Conservation (phyloP, 768 basidiomycete genomes). For the Mycena latifolia region DNA sequence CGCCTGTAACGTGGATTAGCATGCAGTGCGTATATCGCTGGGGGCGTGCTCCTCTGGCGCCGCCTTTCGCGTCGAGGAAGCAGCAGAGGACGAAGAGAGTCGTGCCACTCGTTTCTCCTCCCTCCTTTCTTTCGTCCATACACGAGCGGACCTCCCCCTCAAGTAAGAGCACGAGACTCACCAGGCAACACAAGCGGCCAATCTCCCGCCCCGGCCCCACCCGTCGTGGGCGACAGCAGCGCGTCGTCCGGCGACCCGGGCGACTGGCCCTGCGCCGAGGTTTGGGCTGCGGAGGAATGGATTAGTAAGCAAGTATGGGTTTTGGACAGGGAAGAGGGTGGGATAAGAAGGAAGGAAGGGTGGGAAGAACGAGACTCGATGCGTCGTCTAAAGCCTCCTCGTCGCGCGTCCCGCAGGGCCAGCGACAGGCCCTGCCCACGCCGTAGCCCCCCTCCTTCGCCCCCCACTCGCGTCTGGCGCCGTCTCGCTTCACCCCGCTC, state of each 20-base stretch:
- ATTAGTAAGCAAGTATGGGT: background rate
- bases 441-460: too few species aligned
- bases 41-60: too few species aligned
- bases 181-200: slow-evolving; percentile 34
- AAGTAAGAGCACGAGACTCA: slow-evolving; percentile 4
- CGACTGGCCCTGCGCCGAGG: slow-evolving; percentile 23
- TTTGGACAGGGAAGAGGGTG: background rate
- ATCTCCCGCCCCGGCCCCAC: slow-evolving; percentile 18
- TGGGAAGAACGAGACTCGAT: background rate
- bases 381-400: too few species aligned
- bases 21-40: background rate
- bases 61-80: too few species aligned
- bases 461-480: too few species aligned
- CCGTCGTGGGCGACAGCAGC: slow-evolving; percentile 22
- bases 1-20: slow-evolving; percentile 6
- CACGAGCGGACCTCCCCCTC: too few species aligned
- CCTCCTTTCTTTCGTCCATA: too few species aligned
- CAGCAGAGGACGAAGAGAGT: too few species aligned
- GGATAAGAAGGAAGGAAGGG: background rate
- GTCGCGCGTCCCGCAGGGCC: too few species aligned
- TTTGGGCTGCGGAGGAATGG: background rate
- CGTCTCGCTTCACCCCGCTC: too few species aligned
- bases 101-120: too few species aligned
- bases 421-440: too few species aligned
- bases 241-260: slow-evolving; percentile 28